These are phyloP conservation scores for Phoma herbarum DNA, from an alignment of 2,329 filamentous ascomycete genomes.

Conservation along the genomic window DNA sequence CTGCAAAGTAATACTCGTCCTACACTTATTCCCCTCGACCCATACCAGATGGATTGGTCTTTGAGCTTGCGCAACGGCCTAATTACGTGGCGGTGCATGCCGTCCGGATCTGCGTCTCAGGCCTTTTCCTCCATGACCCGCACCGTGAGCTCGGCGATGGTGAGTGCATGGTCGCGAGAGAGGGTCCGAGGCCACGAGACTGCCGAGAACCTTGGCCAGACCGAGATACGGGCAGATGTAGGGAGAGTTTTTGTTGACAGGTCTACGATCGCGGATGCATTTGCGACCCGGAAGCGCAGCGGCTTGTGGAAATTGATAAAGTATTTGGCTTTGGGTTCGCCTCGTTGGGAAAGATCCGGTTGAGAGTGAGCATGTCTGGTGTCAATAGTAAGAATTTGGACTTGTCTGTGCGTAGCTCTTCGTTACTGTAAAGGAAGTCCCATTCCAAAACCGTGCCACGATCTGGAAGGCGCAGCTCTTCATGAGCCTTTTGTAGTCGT, in stretches of 20 bases:
- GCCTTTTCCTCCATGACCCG: not conserved
- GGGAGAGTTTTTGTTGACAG: not conserved
- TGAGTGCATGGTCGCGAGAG: not conserved
- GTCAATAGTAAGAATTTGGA: not conserved
- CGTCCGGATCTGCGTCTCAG: not conserved
- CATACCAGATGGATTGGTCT: constrained; percentile 6
- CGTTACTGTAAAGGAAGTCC: not conserved
- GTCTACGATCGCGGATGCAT: not conserved
- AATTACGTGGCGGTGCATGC: not conserved
- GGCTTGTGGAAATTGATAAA: not conserved
- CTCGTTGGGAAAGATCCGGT: not conserved
- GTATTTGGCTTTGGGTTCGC: constrained; percentile 1
- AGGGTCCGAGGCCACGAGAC: not conserved
- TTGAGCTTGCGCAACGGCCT: not conserved
- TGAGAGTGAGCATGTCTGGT: not conserved
- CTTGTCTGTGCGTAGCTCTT: not conserved
- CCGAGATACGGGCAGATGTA: constrained; percentile 6
- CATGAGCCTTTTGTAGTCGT: not conserved
- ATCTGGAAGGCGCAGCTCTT: not conserved
- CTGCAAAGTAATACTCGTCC: not conserved
- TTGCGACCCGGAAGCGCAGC: not conserved
- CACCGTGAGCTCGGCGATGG: not conserved
- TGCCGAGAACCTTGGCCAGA: not conserved
- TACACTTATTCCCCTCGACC: not conserved
- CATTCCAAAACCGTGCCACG: not conserved